Base-by-base conservation (phyloP, 2,329 filamentous ascomycete genomes). In the Helicocarpus griseus region DNA sequence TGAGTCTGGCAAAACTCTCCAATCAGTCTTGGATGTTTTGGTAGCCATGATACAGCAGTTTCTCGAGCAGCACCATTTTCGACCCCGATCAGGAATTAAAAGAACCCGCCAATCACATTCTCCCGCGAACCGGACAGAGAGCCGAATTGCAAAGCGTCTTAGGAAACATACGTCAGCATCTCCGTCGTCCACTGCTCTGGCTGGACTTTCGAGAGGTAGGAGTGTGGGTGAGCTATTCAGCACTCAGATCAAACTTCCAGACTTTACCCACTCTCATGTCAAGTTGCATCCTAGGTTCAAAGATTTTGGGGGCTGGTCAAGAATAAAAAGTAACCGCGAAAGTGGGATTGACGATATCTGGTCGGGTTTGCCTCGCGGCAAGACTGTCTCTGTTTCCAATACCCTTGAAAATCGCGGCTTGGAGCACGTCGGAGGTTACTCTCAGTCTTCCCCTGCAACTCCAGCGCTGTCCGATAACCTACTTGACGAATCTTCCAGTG, bases 41-140 rank as follows among this genome's bases (percentile, higher is more conserved):
- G 76, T 77, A 47, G 81, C 81, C 0, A 79, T 90, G 63, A 74
- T 87, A 24, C 78, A 77, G 46, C 81, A 89, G 54, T 96, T 95
- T 67, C 69, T 97, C 5, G 81, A 80, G 51, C 82, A 82, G 26
- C 77, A 93, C 60, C 76, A 85, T 55, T 85, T 91, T 58, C 75
- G 77, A 3, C 83, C 86, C 8, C 74, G 67, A 55, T 40, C 54
- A 48, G 45, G 56, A 48, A 61, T 54, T 47, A 49, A 39, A 48
- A 29, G 43, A 28, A 41, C 3, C 14, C 29, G 28, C 35, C 22
- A 26, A 22, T 38, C 50, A 4, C 33, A 31, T 4, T 47, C 31
- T 28, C 33, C 35, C 9, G 22, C 43, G 21, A 36, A 21, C 24
- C 17, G n/a, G 5, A n/a, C 17, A 40, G 22, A 38, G 11, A 33